phyloP scores from a whole-genome alignment of 2,329 filamentous ascomycete species.

The Colletotrichum sp. region DNA sequence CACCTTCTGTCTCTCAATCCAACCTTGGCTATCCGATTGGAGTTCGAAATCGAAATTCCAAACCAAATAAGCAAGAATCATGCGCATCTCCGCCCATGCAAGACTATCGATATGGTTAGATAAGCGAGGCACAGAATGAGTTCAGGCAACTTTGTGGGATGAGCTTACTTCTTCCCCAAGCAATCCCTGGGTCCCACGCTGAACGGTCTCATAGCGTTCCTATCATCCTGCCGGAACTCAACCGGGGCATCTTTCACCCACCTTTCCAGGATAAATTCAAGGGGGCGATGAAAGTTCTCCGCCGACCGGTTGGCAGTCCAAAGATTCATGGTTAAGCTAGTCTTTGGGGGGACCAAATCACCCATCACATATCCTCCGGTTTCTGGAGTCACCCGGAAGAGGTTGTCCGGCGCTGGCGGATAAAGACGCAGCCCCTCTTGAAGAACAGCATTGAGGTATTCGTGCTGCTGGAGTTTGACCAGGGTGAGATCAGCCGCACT shows the following conservation, averaged over 20 bases:
- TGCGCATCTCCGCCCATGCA: not conserved
- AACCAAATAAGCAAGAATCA: not conserved
- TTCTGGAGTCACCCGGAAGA: not conserved
- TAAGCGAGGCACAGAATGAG: not conserved
- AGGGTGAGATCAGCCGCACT: rapidly evolving
- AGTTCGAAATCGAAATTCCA: not conserved
- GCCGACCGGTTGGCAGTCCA: not conserved
- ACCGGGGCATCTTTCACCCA: not conserved
- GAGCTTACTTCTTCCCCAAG: not conserved
- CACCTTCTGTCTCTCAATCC: not conserved
- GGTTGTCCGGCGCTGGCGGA: not conserved
- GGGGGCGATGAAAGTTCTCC: not conserved
- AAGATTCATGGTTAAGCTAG: not conserved
- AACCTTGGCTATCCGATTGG: not conserved
- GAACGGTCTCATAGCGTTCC: not conserved
- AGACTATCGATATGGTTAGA: not conserved
- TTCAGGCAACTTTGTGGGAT: not conserved
- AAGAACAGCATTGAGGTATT: not conserved
- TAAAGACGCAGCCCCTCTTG: not conserved
- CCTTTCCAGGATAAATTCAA: not conserved
- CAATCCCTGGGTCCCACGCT: not conserved
- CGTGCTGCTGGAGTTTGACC: not conserved
- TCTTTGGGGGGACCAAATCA: rapidly evolving
- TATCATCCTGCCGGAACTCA: not conserved
- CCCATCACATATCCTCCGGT: not conserved